Evolutionary conservation across 2,329 filamentous ascomycete species (phyloP), one percentile per base, ranked within the genome.

Genomic region (Trichoderma aggressivum): DNA sequence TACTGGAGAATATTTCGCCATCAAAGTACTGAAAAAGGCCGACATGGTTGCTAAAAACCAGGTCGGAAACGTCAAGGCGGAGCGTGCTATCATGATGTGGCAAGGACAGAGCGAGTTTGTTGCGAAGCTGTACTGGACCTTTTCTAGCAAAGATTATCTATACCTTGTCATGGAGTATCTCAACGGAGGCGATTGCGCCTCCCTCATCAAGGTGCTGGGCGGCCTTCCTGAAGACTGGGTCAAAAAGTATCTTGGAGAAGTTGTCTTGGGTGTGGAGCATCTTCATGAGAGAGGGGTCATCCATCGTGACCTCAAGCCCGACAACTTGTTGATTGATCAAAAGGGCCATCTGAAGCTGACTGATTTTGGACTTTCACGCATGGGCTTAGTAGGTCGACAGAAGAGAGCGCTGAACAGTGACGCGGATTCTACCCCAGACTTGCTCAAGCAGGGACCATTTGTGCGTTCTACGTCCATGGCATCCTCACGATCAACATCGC

Each of bases 41-140:
- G 96, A 99, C 84, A 99, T 99, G 96, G 94, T 99, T 73, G 96
- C 96, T 73, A 99, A 99, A 82, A 99, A 99, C 80, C 96, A 99
- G 80, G 94, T 99, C 76, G 97, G 96, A 75, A 99, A 99, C 78
- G 96, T 99, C 78, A 98, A 99, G 82, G 96, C 97, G 10, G 96
- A 99, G 82, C 89, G 96, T 75, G 97, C 97, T 26, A 99, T 99
- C 79, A 98, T 99, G 96, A 99, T 99, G 96, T 98, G 96, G 93
- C 96, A 99, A 83, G 96, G 96, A 26, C 94, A 98, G 81, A 99
- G 97, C 80, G 96, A 99, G 72, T 99, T 99, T 80, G 96, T 99
- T 71, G 96, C 96, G 30, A 99, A 99, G 83, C 87, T 99, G 14
- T 99, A 98, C 83, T 99, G 97, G 97, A 99, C 96, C 0, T 99